phyloP scores from a whole-genome alignment of 768 basidiomycete species.

The Russula virescens region DNA sequence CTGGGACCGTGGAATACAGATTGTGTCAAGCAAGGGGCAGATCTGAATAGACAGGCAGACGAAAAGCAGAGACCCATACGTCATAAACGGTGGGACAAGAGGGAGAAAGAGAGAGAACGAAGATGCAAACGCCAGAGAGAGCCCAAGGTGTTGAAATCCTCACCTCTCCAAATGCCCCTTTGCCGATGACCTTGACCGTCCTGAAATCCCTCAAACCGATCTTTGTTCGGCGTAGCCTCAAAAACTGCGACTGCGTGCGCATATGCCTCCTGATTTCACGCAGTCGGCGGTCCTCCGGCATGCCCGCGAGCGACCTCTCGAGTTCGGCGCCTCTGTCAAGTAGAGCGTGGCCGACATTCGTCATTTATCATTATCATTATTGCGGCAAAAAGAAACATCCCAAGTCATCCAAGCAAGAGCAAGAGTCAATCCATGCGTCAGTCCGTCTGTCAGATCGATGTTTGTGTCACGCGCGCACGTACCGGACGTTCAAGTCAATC shows the following conservation, averaged over 20 bases:
- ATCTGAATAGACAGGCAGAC: neutral
- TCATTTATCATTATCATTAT: neutral
- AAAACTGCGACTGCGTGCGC: constrained; percentile 77
- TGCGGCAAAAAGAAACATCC: neutral
- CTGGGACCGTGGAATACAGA: too few relatives aligned
- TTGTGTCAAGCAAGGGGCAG: neutral
- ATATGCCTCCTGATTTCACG: constrained; percentile 57
- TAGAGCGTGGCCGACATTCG: too few relatives aligned
- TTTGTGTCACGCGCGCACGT: constrained; percentile 15
- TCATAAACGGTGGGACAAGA: too few relatives aligned
- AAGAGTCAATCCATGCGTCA: too few relatives aligned
- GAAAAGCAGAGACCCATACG: neutral
- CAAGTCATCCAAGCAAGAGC: too few relatives aligned
- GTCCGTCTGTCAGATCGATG: too few relatives aligned
- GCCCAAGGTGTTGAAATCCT: constrained; percentile 28
- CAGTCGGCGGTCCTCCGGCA: constrained; percentile 78
- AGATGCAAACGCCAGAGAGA: neutral
- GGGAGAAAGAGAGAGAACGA: neutral
- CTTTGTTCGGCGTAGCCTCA: constrained; percentile 83
- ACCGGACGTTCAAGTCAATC: constrained; percentile 93
- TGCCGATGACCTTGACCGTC: constrained; percentile 99
- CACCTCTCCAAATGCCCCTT: constrained; percentile 98
- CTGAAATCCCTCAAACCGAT: constrained; percentile 89
- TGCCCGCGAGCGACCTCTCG: constrained; percentile 68
- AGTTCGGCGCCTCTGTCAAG: constrained; percentile 71